Percentiles rank a stretch among this genome's conserved stretches.
Evolutionary conservation across 495 filamentous ascomycete species (phyloP).

Genomic region (Neurospora sublineolata): DNA sequence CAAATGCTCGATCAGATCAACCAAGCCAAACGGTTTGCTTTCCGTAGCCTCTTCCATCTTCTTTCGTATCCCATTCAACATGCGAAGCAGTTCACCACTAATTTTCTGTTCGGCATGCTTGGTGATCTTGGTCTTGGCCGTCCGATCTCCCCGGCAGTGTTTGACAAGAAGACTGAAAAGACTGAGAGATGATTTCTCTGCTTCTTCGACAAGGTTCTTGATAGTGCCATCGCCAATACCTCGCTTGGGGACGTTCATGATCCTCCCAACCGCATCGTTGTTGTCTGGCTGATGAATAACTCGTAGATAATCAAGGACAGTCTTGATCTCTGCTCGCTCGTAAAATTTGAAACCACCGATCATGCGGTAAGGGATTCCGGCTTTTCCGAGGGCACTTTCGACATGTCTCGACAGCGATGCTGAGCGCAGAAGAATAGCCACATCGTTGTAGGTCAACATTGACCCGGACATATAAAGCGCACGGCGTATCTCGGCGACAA

Average conservation of each 20-base stretch:
- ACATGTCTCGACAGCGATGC: slow-evolving; percentile 74
- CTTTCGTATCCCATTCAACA: slow-evolving; percentile 49
- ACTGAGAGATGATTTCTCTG: slow-evolving; percentile 53
- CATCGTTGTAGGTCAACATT: slow-evolving; percentile 62
- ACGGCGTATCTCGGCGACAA: slow-evolving; percentile 74
- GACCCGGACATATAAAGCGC: slow-evolving; percentile 57
- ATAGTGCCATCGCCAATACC: slow-evolving; percentile 76
- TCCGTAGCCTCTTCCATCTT: slow-evolving; percentile 40
- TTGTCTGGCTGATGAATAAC: slow-evolving; percentile 78
- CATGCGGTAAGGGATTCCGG: slow-evolving; percentile 87
- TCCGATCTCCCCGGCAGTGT: slow-evolving; percentile 57
- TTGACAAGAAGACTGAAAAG: slow-evolving; percentile 66
- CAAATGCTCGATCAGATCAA: slow-evolving; percentile 63
- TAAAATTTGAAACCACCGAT: slow-evolving; percentile 86
- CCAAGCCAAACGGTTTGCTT: slow-evolving; percentile 38
- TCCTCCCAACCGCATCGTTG: slow-evolving; percentile 73
- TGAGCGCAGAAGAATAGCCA: slow-evolving; percentile 78
- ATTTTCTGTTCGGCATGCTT: slow-evolving; percentile 52
- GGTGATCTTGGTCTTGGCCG: slow-evolving; percentile 54
- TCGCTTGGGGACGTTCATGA: slow-evolving; percentile 77
- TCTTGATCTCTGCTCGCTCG: slow-evolving; percentile 83
- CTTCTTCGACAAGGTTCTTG: slow-evolving; percentile 58
- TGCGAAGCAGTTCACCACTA: slow-evolving; percentile 30
- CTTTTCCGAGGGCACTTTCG: slow-evolving; percentile 72
- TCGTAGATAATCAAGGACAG: slow-evolving; percentile 77